Conservation (phyloP, 2,329 filamentous ascomycete species). For the Whalleya microplaca region DNA sequence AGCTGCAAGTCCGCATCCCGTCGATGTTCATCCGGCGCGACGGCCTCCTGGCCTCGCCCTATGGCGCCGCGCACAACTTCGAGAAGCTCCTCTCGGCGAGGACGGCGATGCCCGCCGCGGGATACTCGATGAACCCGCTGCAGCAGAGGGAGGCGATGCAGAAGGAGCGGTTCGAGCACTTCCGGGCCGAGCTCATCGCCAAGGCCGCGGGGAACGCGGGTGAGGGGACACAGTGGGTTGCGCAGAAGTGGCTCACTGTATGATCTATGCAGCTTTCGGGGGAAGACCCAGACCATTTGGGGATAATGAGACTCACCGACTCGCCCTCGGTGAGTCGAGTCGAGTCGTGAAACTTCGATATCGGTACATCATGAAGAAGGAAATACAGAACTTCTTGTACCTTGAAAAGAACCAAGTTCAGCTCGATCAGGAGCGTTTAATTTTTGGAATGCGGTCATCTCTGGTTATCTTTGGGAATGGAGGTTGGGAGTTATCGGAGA, state of each 20-base stretch:
- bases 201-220: constrained; percentile 44
- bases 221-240: constrained; percentile 43
- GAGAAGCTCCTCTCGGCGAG: constrained; percentile 37
- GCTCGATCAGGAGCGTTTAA: too few species aligned
- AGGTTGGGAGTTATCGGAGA: too few species aligned
- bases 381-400: too few species aligned
- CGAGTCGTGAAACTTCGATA: too few species aligned
- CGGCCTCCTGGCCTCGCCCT: constrained; percentile 50
- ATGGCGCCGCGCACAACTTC: constrained; percentile 38
- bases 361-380: too few species aligned
- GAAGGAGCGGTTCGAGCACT: constrained; percentile 47
- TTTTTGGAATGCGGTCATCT: too few species aligned
- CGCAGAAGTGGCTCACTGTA: constrained; percentile 43
- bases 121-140: constrained; percentile 47
- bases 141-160: constrained; percentile 54
- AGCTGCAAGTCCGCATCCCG: constrained; percentile 63
- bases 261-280: too few species aligned
- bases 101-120: constrained; percentile 38
- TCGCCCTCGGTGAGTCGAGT: too few species aligned
- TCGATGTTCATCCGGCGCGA: constrained; percentile 65
- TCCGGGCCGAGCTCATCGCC: constrained; percentile 47
- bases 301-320: too few species aligned
- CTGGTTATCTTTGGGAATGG: too few species aligned
- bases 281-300: too few species aligned
- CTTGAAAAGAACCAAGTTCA: too few species aligned